phyloP scores from a whole-genome alignment of 2,329 filamentous ascomycete genomes.

The Zarea fungicola region DNA sequence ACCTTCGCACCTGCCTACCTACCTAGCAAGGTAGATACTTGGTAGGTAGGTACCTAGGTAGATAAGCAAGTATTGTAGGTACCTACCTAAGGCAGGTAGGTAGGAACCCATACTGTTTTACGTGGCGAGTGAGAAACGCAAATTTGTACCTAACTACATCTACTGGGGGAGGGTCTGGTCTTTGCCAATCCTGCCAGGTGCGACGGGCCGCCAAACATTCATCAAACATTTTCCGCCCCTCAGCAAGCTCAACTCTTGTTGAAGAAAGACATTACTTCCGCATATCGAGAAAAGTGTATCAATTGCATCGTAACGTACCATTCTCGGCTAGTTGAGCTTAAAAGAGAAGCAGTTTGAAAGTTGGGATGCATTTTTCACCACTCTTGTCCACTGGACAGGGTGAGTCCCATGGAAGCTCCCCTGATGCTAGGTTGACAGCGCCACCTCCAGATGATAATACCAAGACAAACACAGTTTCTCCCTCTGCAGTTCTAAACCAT shows the following conservation, averaged over 20 bases:
- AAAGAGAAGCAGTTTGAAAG: too few relatives aligned
- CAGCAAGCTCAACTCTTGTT: not conserved
- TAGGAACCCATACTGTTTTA: too few relatives aligned
- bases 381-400: conserved; percentile 46
- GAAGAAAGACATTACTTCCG: too few relatives aligned
- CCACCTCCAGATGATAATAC: conserved; percentile 56
- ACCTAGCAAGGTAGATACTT: not conserved
- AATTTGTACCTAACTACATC: too few relatives aligned
- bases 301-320: too few relatives aligned
- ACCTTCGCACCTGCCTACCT: too few relatives aligned
- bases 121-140: not conserved
- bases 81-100: too few relatives aligned
- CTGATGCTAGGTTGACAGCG: conserved; percentile 57
- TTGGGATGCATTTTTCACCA: conserved; percentile 36
- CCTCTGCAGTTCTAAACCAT: too few relatives aligned
- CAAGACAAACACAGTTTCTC: not conserved
- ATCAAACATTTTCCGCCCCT: conserved; percentile 6
- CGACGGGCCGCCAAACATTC: conserved; percentile 11
- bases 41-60: not conserved
- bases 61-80: not conserved
- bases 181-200: conserved; percentile 10
- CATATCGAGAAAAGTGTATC: too few relatives aligned
- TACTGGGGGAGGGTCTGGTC: not conserved
- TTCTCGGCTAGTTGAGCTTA: too few relatives aligned
- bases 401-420: conserved; percentile 57